Base-by-base conservation (phyloP, 148 eudicot genomes). In the Persicaria maculosa region DNA sequence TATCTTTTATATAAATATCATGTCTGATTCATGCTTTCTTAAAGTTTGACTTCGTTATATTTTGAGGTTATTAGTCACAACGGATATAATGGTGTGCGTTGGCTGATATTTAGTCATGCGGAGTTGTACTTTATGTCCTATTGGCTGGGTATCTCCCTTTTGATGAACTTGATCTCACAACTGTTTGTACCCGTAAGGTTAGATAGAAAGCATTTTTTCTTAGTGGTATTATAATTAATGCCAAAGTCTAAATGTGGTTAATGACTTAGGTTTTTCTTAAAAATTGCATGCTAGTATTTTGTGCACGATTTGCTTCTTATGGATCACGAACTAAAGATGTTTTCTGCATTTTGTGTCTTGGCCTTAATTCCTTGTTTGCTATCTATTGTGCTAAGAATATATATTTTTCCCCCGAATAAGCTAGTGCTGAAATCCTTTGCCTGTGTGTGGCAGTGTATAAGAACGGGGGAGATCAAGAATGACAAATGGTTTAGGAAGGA, bases 161-260 rank as follows among this genome's bases (percentile, higher is more conserved):
- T 84, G 98, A 90, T 84, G 98, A 95, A 75, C 81, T 95, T 80
- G 98, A 95, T 85, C 91, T 95, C 74, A 87, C 96, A 43, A 20
- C 36, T 10, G 7, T 58, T n/a, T 58, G 64, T 58, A 17, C 20
- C 1, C 17, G 22, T 19, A 55, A 17, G 61, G 61, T 55, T 19
- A 55, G 3, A n/a, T 50, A 12, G 61, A 16, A 55, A 55, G 10
- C 61, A 55, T 19, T 58, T 58, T 52, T 52, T 2, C 14, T 1
- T 1, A 7, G 19, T 36, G 2, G 11, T 17, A 36, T 58, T 6
- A n/a, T n/a, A n/a, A n/a, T 58, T 17, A n/a, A 58, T 58, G n/a
- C 31, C 36, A 58, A 58, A 9, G 8, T 4, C 19, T 19, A 57
- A 55, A 55, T 5, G 25, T 55, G 61, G 22, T 55, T 22, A 55